phyloP scores from a whole-genome alignment of 192 early-diverging fungal genomes.

The Coemansia umbellata region DNA sequence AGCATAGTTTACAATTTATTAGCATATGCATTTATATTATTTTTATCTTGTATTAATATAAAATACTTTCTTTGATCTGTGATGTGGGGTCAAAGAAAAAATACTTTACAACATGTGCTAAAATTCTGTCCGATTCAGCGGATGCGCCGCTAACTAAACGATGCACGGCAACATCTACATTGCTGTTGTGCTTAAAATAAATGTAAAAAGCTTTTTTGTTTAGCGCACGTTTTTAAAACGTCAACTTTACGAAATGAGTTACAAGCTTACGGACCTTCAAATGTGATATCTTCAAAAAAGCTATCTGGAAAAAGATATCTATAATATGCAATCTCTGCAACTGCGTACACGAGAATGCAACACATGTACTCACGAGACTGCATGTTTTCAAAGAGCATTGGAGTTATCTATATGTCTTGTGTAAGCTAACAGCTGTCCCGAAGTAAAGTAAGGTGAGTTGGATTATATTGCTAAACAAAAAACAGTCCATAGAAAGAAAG shows the following conservation, averaged over 20 bases:
- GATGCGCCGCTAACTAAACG: conserved; percentile 23
- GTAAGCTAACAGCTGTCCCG: too few species aligned
- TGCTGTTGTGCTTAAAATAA: neutral
- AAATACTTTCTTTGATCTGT: neutral
- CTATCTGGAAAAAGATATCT: conserved; percentile 36
- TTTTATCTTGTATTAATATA: neutral
- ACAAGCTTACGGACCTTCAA: conserved; percentile 29
- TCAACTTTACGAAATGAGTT: too few species aligned
- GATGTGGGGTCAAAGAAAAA: too few species aligned
- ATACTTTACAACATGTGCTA: conserved; percentile 20
- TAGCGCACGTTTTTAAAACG: too few species aligned
- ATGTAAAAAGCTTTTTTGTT: too few species aligned
- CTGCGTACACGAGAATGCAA: conserved; percentile 21
- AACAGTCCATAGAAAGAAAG: too few species aligned
- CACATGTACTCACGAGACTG: conserved; percentile 3
- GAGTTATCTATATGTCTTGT: too few species aligned
- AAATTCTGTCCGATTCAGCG: conserved; percentile 25
- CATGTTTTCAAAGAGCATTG: neutral
- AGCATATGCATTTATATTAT: neutral
- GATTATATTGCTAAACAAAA: too few species aligned
- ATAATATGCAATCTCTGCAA: conserved; percentile 38
- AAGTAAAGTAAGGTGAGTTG: too few species aligned
- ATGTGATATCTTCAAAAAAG: conserved; percentile 15
- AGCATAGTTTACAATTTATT: neutral
- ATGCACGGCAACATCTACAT: conserved; percentile 9